Percentiles rank a stretch among this genome's conserved stretches.
phyloP scores from a whole-genome alignment of 345 rosid genomes.

The Lepidium africanum region DNA sequence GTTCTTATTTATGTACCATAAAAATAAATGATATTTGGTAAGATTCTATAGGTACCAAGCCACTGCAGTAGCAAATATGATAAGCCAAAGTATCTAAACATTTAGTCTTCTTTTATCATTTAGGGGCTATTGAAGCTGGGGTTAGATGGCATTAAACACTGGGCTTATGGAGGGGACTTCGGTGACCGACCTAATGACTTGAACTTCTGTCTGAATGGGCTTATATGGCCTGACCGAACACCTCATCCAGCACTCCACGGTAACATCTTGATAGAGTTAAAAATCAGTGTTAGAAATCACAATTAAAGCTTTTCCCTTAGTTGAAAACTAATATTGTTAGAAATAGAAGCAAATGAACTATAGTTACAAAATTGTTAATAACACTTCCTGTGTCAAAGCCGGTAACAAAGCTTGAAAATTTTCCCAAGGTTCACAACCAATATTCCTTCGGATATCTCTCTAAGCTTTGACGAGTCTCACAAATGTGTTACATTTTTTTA shows the following conservation, averaged over 20 bases:
- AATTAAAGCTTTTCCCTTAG: not conserved
- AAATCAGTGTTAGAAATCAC: no score
- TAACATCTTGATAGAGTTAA: slow-evolving; percentile 25
- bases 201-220: slow-evolving; percentile 90
- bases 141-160: slow-evolving; percentile 56
- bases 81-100: not conserved
- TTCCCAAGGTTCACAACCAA: not conserved
- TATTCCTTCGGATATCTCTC: not conserved
- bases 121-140: slow-evolving; percentile 72
- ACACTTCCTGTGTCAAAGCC: not conserved
- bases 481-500: not conserved
- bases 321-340: not conserved
- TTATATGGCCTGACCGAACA: slow-evolving; percentile 92
- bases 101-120: slow-evolving; percentile 11
- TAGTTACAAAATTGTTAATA: not conserved
- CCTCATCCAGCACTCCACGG: slow-evolving; percentile 93
- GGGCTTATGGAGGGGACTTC: slow-evolving; percentile 99
- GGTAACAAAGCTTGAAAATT: not conserved
- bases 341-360: not conserved
- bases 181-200: slow-evolving; percentile 92
- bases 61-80: slow-evolving; percentile 3
- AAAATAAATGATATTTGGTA: slow-evolving; percentile 1
- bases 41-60: not conserved
- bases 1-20: not conserved
- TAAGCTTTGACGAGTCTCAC: slow-evolving; percentile 1